Percentiles rank a stretch among this genome's conserved stretches.
Conservation (phyloP, 1,139 yeast genomes). For the Hemisphaericaspora subhashii region DNA sequence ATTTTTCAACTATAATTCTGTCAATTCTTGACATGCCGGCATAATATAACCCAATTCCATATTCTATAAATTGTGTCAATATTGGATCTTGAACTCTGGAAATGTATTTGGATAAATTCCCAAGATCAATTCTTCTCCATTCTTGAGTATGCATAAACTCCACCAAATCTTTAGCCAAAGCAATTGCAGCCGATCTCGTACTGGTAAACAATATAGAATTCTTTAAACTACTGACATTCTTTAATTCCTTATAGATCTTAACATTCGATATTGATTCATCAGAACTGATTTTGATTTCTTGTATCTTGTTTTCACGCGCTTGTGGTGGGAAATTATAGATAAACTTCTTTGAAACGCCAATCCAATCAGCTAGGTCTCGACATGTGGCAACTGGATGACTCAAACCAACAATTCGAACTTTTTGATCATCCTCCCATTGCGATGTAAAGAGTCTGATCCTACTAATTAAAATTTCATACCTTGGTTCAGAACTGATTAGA, state of each 20-base stretch:
- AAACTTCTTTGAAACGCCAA: constrained; percentile 62
- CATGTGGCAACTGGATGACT: constrained; percentile 72
- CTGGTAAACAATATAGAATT: constrained; percentile 56
- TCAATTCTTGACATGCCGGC: constrained; percentile 62
- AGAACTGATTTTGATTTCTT: constrained; percentile 49
- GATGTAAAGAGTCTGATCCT: constrained; percentile 69
- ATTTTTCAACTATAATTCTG: constrained; percentile 49
- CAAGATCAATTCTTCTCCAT: constrained; percentile 7
- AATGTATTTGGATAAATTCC: constrained; percentile 38
- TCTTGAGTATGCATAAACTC: constrained; percentile 11
- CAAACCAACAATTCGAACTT: constrained; percentile 63
- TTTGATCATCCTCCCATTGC: constrained; percentile 48
- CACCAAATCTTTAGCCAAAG: constrained; percentile 39
- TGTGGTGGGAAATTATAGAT: constrained; percentile 71
- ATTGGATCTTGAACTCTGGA: constrained; percentile 47
- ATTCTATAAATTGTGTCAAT: constrained; percentile 43
- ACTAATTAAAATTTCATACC: constrained; percentile 69
- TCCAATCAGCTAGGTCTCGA: constrained; percentile 82
- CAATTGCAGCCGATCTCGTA: constrained; percentile 54
- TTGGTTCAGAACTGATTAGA: constrained; percentile 56
- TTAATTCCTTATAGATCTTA: constrained; percentile 9
- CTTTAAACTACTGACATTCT: constrained; percentile 1
- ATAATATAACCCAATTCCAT: constrained; percentile 71
- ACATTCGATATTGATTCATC: not conserved
- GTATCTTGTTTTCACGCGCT: constrained; percentile 56